Base-by-base conservation (phyloP, 73 alveolate species). In the Paramecium pentaurelia region DNA sequence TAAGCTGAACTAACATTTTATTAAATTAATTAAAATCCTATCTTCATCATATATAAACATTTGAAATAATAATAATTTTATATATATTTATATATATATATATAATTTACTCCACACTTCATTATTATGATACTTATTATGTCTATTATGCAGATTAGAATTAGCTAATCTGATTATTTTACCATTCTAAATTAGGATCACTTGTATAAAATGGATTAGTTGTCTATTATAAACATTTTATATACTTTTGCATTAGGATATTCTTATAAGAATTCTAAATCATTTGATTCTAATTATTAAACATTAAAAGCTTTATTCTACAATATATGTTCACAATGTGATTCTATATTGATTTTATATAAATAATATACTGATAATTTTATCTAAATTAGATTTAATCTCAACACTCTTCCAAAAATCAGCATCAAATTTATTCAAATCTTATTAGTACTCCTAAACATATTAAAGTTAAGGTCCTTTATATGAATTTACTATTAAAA, bases 141-240 rank as follows among this genome's bases (percentile, higher is more conserved):
- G 84, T 64, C 12, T 14, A 64, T 28, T 64, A 64, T 3, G 45
- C 2, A 1, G 54, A 73, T 18, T 73, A 73, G 18, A 73, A 40
- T 30, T 14, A 30, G 8, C 47, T 25, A 73, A 73, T 40, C 60
- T 73, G 20, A 30, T 36, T 36, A 28, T 73, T 73, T 38, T 73
- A 14, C 87, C 87, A 73, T 36, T 73, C 87, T 9, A 73, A 36
- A 73, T 73, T 73, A 12, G 87, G 87, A 73, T 73, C 60, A 73
- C 37, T 20, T 36, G 64, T 37, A 73, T 73, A 73, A 22, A 73
- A 73, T 73, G 60, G 58, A 73, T 73, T 32, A 3, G 58, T 73
- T 37, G 87, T 73, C 60, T 73, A 73, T 20, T 16, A 37, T 37
- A 36, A 37, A 22, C 2, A 37, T 36, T 30, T 37, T 1, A 7